phyloP scores from a whole-genome alignment of 129 eudicot species.

The Chrysanthemum seticuspe region DNA sequence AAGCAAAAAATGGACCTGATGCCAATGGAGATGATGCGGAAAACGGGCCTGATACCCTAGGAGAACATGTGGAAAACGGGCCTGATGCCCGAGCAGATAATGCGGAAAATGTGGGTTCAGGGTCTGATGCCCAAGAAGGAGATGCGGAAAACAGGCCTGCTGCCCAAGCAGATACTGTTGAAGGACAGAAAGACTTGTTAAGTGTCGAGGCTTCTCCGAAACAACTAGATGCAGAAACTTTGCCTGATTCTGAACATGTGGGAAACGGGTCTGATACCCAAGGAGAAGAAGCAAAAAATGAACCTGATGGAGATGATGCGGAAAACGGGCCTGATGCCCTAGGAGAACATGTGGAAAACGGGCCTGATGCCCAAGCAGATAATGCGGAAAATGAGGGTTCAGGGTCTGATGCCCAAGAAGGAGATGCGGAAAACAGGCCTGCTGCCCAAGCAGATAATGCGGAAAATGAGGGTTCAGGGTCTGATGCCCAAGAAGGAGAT shows the following conservation, averaged over 20 bases:
- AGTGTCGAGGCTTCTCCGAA: slow-evolving; percentile 12
- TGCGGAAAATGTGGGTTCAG: not conserved
- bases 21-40: not conserved
- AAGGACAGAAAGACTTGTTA: slow-evolving; percentile 8
- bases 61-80: not conserved
- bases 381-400: not conserved
- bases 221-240: slow-evolving; percentile 21
- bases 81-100: not conserved
- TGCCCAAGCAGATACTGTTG: not conserved
- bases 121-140: not conserved
- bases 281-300: slow-evolving; percentile 3
- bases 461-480: not conserved
- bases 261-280: not conserved
- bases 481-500: not conserved
- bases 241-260: slow-evolving; percentile 8
- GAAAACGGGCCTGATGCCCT: not conserved
- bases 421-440: not conserved
- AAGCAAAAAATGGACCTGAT: not conserved
- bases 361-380: not conserved
- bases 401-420: not conserved
- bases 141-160: not conserved
- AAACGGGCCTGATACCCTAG: not conserved
- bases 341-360: not conserved
- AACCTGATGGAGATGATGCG: not conserved
- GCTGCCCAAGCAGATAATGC: not conserved